phyloP scores from a whole-genome alignment of 2,329 filamentous ascomycete species.

The Albophoma yamanashiensis region DNA sequence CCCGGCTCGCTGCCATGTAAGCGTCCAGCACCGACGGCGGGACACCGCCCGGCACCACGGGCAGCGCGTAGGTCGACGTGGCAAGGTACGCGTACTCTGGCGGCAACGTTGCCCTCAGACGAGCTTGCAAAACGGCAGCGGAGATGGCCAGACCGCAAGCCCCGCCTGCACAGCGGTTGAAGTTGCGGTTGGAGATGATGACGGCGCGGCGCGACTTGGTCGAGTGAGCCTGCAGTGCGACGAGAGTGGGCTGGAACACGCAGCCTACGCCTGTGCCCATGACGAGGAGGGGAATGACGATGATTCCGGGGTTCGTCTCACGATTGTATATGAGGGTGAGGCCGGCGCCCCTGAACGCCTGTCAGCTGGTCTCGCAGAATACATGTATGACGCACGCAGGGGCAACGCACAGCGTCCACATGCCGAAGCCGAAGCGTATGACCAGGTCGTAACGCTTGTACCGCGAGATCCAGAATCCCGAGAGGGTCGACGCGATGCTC shows the following conservation, averaged over 20 bases:
- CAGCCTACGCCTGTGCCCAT: conserved; percentile 26
- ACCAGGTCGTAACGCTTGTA: conserved; percentile 47
- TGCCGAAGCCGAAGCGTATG: conserved; percentile 32
- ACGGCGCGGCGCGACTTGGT: conserved; percentile 47
- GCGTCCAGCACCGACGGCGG: conserved; percentile 17
- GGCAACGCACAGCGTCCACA: conserved; percentile 21
- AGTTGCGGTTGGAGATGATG: conserved; percentile 52
- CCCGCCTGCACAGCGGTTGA: conserved; percentile 47
- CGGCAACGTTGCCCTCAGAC: conserved; percentile 15
- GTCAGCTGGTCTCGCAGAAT: background rate
- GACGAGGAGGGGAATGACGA: conserved; percentile 33
- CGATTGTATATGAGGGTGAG: conserved; percentile 38
- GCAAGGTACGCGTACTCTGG: conserved; percentile 13
- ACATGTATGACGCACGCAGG: background rate
- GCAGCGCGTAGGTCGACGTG: conserved; percentile 16
- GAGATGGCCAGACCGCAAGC: conserved; percentile 46
- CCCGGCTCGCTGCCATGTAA: conserved; percentile 41
- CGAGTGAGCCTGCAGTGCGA: conserved; percentile 41
- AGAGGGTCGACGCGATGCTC: conserved; percentile 31
- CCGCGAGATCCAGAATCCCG: conserved; percentile 48
- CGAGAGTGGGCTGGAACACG: conserved; percentile 32
- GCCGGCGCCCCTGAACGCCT: conserved; percentile 31
- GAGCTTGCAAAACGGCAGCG: conserved; percentile 33
- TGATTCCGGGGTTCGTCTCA: conserved; percentile 31
- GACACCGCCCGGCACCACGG: conserved; percentile 5